phyloP scores from a whole-genome alignment of 108 stramenopile genomes.

The Discostella pseudostelligera region DNA sequence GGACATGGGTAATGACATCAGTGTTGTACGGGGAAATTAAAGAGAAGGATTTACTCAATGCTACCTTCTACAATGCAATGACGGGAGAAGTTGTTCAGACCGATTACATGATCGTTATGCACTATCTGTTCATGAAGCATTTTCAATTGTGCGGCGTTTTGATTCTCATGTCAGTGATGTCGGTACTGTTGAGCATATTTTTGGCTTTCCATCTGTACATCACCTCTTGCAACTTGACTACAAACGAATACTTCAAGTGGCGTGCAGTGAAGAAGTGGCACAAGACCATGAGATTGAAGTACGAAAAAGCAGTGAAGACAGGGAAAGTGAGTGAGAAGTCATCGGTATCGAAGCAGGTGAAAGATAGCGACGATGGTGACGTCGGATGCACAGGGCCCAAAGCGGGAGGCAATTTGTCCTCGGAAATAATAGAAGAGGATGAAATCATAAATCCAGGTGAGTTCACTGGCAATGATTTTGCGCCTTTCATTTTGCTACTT shows the following conservation, averaged over 20 bases:
- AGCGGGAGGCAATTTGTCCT: conserved; percentile 2
- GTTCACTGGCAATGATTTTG: not conserved
- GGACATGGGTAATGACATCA: conserved; percentile 42
- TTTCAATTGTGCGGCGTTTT: conserved; percentile 28
- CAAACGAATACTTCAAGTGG: conserved; percentile 91
- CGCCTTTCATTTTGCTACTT: not conserved
- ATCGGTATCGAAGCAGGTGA: conserved; percentile 1
- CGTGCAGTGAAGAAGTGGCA: conserved; percentile 65
- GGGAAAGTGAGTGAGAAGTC: not conserved
- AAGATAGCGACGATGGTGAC: conserved; percentile 39
- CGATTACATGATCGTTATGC: conserved; percentile 50
- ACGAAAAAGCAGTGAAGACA: conserved; percentile 54
- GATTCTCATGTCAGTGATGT: conserved; percentile 29
- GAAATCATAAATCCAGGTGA: conserved; percentile 66
- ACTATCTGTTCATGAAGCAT: conserved; percentile 61
- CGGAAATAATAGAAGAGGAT: conserved; percentile 18
- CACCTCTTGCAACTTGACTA: conserved; percentile 60
- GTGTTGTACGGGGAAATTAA: conserved; percentile 54
- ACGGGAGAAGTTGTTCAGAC: conserved; percentile 66
- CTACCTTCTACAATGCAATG: conserved; percentile 65
- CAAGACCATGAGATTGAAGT: conserved; percentile 53
- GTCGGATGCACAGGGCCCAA: conserved; percentile 58
- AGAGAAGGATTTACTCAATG: conserved; percentile 59
- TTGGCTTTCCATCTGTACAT: conserved; percentile 34
- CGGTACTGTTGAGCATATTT: conserved; percentile 27